phyloP scores from a whole-genome alignment of 2,329 filamentous ascomycete genomes.

The Phoma sp. region DNA sequence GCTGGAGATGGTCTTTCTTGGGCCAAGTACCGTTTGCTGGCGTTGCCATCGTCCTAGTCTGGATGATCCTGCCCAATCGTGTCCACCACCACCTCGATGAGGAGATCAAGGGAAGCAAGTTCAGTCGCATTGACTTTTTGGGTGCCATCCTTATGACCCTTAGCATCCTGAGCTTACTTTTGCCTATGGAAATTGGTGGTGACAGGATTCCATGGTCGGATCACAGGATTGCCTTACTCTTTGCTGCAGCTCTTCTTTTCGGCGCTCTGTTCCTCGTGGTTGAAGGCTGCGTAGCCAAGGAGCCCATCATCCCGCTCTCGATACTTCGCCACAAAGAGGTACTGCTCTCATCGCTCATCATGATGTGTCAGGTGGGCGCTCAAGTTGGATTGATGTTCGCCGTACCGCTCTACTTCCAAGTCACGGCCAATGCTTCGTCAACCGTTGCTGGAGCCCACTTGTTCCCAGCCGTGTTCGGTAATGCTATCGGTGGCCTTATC shows the following conservation, averaged over 20 bases:
- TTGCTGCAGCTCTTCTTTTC: conserved; percentile 42
- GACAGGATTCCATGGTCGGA: conserved; percentile 51
- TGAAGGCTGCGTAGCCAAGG: conserved; percentile 55
- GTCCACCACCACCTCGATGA: not conserved
- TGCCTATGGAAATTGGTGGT: conserved; percentile 60
- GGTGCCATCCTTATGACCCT: conserved; percentile 59
- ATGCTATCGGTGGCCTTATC: conserved; percentile 68
- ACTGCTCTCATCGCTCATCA: conserved; percentile 61
- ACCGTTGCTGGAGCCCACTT: conserved; percentile 68
- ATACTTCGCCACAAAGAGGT: conserved; percentile 62
- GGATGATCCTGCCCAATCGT: conserved; percentile 30
- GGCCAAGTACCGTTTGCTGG: conserved; percentile 64
- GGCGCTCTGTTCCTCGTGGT: conserved; percentile 38
- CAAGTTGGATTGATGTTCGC: conserved; percentile 71
- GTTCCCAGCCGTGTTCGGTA: conserved; percentile 72
- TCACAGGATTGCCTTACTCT: conserved; percentile 38
- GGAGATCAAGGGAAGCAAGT: conserved; percentile 21
- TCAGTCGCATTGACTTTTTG: conserved; percentile 66
- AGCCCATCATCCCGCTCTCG: conserved; percentile 66
- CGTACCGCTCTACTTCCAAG: conserved; percentile 74
- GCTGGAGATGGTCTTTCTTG: conserved; percentile 72
- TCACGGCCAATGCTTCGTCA: conserved; percentile 64
- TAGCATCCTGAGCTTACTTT: conserved; percentile 54
- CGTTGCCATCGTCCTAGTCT: conserved; percentile 59
- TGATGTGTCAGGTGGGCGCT: conserved; percentile 61